Percentiles rank a stretch among this genome's conserved stretches.
Conservation (phyloP, 148 eudicot genomes). For the Polygonum maritimum region DNA sequence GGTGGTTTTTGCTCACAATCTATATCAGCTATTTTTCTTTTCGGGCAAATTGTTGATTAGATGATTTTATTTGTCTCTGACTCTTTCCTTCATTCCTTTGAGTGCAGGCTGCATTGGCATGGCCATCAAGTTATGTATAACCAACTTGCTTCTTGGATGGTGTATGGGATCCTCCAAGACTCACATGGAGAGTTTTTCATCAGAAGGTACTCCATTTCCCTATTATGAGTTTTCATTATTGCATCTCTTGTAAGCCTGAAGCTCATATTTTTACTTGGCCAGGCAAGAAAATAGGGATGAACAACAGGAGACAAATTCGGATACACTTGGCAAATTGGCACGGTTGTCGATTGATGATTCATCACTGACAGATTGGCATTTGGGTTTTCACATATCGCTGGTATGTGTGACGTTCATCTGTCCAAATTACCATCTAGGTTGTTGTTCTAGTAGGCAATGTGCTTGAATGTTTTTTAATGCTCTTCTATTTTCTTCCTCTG, state of each 20-base stretch:
- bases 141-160: constrained; percentile 95
- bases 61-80: not conserved
- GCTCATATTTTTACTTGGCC: constrained; percentile 13
- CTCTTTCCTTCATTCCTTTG: constrained; percentile 11
- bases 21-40: not conserved
- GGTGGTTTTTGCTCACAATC: not conserved
- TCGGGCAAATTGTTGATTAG: not conserved
- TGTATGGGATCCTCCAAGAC: constrained; percentile 91
- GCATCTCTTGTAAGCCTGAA: not conserved
- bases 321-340: constrained; percentile 43
- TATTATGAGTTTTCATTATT: not conserved
- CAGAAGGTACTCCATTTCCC: constrained; percentile 37
- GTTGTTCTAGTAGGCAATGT: not conserved
- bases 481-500: not conserved
- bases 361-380: constrained; percentile 80
- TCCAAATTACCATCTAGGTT: not conserved
- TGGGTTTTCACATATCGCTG: constrained; percentile 84
- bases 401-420: constrained; percentile 24
- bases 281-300: constrained; percentile 69
- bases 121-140: constrained; percentile 98
- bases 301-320: constrained; percentile 43
- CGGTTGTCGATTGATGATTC: constrained; percentile 55
- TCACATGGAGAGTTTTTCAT: constrained; percentile 85
- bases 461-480: not conserved
- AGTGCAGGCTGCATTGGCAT: constrained; percentile 87